phyloP scores from a whole-genome alignment of 192 early-diverging fungal genomes.

The Coemansia umbellata region DNA sequence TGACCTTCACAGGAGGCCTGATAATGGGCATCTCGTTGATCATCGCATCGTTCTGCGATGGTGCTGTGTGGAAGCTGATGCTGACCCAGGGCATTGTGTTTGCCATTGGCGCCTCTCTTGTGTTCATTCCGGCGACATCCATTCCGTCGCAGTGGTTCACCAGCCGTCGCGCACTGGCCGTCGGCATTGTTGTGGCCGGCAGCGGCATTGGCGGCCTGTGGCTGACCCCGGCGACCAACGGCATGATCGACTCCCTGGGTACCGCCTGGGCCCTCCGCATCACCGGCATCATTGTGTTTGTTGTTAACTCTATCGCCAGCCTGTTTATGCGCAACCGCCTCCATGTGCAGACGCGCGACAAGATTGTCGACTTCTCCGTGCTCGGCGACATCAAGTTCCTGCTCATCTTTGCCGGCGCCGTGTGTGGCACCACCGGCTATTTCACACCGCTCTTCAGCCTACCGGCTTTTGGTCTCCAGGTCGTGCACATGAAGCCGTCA shows the following conservation, averaged over 20 bases:
- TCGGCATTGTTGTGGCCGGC: slow-evolving; percentile 53
- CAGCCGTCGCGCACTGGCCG: slow-evolving; percentile 49
- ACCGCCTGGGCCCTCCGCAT: slow-evolving; percentile 56
- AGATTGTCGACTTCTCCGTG: slow-evolving; percentile 42
- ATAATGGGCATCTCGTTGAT: slow-evolving; percentile 52
- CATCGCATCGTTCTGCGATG: slow-evolving; percentile 55
- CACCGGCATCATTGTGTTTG: slow-evolving; percentile 48
- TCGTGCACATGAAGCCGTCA: slow-evolving; percentile 26
- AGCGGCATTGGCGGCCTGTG: slow-evolving; percentile 55
- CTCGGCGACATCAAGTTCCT: slow-evolving; percentile 49
- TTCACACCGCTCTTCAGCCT: slow-evolving; percentile 59
- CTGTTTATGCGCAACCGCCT: slow-evolving; percentile 42
- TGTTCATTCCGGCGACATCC: slow-evolving; percentile 50
- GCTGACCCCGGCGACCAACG: slow-evolving; percentile 49
- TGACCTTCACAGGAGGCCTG: slow-evolving; percentile 48
- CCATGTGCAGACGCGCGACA: slow-evolving; percentile 14
- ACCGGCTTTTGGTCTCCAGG: slow-evolving; percentile 34
- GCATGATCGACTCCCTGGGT: slow-evolving; percentile 46
- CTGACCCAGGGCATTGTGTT: slow-evolving; percentile 57
- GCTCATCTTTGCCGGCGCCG: slow-evolving; percentile 29
- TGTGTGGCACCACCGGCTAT: slow-evolving; percentile 53
- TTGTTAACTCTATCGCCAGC: slow-evolving; percentile 33
- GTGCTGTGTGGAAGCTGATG: slow-evolving; percentile 57
- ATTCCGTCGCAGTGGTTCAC: slow-evolving; percentile 60
- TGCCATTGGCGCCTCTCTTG: slow-evolving; percentile 44